Base-by-base conservation (phyloP, 495 filamentous ascomycete genomes). In the Daldinia loculata region DNA sequence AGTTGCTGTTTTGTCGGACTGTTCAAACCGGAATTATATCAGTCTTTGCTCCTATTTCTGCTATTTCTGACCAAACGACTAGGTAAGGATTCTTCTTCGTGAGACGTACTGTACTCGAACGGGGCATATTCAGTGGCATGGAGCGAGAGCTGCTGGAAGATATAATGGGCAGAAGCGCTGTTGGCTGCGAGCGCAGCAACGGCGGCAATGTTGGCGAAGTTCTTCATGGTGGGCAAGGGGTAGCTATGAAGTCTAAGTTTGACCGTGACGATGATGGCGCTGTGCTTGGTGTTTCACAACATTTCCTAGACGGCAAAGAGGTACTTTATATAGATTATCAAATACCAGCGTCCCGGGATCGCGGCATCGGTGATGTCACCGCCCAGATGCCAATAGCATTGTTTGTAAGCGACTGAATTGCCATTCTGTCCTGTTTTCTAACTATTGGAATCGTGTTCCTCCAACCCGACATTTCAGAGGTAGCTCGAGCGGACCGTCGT, bases 1-100 rank as follows among this genome's bases (percentile, higher is more conserved):
- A 79, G 79, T 84, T 85, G 71, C 74, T 80, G 75, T 83, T 83
- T 69, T 78, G 78, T 52, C 84, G 79, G 57, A 86, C 76, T 77
- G 43, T 72, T 63, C 4, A 56, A 8, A 17, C 51, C 3, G 12
- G 19, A 6, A 29, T 59, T n/a, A 11, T 51, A 32, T 72, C 51
- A 70, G 63, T 62, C 17, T 52, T 7, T 24, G 26, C 27, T 12
- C 12, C 14, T 26, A 59, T 43, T 29, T 17, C 14, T 22, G 22
- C 14, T 26, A 59, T 43, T 29, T 17, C 14, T 22, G 22, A 11
- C 7, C 0, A 24, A 12, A 43, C 22, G n/a, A 8, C 8, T 14
- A 15, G 6, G 9, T 19, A 14, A 24, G 7, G 11, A 22, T 29
- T 14, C 7, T 30, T 69, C 3, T 22, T 36, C 34, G 22, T 17